Evolutionary conservation across 2,329 filamentous ascomycete species (phyloP), one percentile per base, ranked within the genome.

Genomic region (Cordyceps cicadae): DNA sequence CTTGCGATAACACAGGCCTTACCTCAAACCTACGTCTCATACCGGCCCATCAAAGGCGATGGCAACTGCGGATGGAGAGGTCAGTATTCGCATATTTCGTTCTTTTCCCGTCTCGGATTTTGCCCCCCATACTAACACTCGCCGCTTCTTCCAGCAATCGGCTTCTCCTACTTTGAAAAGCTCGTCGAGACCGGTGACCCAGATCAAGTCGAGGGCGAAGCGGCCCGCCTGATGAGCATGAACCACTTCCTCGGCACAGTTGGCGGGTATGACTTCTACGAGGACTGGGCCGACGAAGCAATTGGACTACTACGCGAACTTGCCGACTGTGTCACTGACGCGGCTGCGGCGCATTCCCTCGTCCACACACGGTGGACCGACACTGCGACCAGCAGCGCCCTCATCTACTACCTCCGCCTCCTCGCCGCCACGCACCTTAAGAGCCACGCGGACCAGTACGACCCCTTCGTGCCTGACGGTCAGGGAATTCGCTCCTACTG

Each of bases 61-160:
- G 94, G 94, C 62, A 95, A 96, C 72, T 97, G 94, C 75, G 94
- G 93, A 69, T 97, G 94, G 93, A 85, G 93, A 87, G 94, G 93
- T 97, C 81, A 79, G 87, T 77, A 66, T 65, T 65, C 57, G 19
- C 50, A 62, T 63, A 43, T 51, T n/a, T 52, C 26, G 12, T 4
- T 15, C 19, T 17, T 17, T 17, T 9, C 54, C 29, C 26, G 14
- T 17, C 5, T 9, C 7, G 9, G 14, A 21, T 9, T n/a, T 46
- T 37, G 21, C n/a, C 5, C 4, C 26, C 15, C 15, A 34, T 48
- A 24, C 29, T 53, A 53, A 57, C 41, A 48, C 15, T 6, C 39
- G 17, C 39, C 39, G 6, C 15, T 24, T 29, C 8, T 17, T 63
- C 41, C 72, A 97, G 94, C 93, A 56, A 89, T 96, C 70, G 92